phyloP scores from a whole-genome alignment of 768 basidiomycete species.

The Sporobolomyces phaffii region DNA sequence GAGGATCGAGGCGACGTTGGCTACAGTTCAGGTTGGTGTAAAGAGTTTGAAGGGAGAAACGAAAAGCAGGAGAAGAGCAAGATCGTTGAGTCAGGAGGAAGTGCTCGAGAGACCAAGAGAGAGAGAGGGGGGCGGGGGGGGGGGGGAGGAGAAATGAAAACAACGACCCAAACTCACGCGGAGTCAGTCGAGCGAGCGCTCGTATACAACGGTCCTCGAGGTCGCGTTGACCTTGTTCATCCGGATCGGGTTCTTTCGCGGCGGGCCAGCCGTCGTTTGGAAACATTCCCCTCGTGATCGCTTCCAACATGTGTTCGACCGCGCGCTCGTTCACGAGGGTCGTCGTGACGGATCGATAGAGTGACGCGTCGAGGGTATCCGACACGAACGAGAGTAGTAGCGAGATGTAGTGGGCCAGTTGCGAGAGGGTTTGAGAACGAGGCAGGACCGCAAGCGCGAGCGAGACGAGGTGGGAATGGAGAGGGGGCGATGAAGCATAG shows the following conservation, averaged over 20 bases:
- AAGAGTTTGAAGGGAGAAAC: too few species aligned
- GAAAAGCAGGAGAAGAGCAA: too few species aligned
- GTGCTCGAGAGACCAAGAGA: too few species aligned
- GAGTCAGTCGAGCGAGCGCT: constrained; percentile 50
- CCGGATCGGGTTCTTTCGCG: constrained; percentile 65
- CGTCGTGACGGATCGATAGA: constrained; percentile 62
- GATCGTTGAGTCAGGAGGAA: too few species aligned
- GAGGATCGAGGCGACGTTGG: too few species aligned
- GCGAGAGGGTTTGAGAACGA: constrained; percentile 53
- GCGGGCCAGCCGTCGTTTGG: constrained; percentile 72
- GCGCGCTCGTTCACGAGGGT: constrained; percentile 55
- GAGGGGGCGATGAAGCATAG: constrained; percentile 56
- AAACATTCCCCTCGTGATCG: constrained; percentile 67
- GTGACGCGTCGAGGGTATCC: constrained; percentile 58
- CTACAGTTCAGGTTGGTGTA: too few species aligned
- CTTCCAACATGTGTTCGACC: constrained; percentile 55
- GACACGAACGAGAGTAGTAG: constrained; percentile 53
- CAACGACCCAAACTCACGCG: constrained; percentile 44
- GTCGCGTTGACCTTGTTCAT: constrained; percentile 64
- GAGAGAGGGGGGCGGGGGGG: too few species aligned
- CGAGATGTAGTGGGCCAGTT: constrained; percentile 47
- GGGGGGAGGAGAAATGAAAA: too few species aligned
- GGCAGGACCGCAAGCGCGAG: constrained; percentile 46
- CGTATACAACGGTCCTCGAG: constrained; percentile 52
- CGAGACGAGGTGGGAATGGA: not conserved